Percentiles rank a stretch among this genome's conserved stretches.
phyloP scores from a whole-genome alignment of 2,329 filamentous ascomycete species.

The Lachnellula cervina region DNA sequence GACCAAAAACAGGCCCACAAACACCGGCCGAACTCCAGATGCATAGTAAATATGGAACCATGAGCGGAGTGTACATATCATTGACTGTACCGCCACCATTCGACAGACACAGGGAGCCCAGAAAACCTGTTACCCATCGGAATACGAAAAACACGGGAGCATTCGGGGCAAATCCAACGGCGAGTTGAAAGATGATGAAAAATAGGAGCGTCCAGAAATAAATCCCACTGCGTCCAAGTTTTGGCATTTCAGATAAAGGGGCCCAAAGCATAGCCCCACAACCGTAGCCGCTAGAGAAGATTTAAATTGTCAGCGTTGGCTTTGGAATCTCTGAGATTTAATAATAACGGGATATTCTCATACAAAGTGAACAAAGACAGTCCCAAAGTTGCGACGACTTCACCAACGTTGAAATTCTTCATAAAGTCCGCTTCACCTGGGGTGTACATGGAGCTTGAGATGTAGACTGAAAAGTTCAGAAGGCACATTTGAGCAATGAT shows the following conservation, averaged over 20 bases:
- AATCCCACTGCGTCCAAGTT: constrained; percentile 59
- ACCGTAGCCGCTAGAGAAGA: constrained; percentile 43
- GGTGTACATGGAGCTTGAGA: constrained; percentile 42
- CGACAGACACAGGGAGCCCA: constrained; percentile 57
- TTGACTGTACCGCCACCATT: constrained; percentile 46
- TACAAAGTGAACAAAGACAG: not conserved
- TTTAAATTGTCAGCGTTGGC: not conserved
- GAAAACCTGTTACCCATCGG: constrained; percentile 58
- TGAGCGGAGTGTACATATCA: constrained; percentile 47
- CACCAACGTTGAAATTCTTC: constrained; percentile 45
- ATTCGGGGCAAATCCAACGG: constrained; percentile 48
- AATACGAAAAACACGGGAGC: constrained; percentile 56
- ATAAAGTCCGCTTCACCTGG: constrained; percentile 43
- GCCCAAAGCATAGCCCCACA: constrained; percentile 59
- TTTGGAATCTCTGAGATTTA: not conserved
- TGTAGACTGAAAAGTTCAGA: constrained; percentile 53
- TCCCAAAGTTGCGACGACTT: constrained; percentile 16
- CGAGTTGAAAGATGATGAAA: constrained; percentile 60
- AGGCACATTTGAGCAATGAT: constrained; percentile 42
- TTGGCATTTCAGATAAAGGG: constrained; percentile 59
- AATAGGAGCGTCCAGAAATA: constrained; percentile 63
- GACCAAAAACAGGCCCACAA: constrained; percentile 49
- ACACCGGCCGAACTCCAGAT: constrained; percentile 47
- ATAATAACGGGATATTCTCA: not conserved
- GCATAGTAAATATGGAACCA: constrained; percentile 51